Percentiles rank a stretch among this genome's conserved stretches.
Conservation (phyloP, 2,329 filamentous ascomycete genomes). For the Didymella glomerata region DNA sequence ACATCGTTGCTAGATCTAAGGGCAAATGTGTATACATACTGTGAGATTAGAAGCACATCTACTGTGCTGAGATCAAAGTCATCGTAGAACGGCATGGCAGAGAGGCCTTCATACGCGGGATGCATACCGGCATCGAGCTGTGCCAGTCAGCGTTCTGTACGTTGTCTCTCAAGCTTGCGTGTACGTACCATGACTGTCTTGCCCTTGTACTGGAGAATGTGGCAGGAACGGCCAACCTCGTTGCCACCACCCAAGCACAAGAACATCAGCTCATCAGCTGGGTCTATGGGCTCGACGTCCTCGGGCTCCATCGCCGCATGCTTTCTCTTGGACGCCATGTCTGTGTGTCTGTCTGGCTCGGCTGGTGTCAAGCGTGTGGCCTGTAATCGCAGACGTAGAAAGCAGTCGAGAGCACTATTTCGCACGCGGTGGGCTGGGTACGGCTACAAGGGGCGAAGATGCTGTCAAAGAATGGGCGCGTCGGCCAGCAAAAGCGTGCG, state of each 20-base stretch:
- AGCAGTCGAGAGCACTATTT: neutral
- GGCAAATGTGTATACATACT: slow-evolving; percentile 73
- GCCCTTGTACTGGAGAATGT: slow-evolving; percentile 98
- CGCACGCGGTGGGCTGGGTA: neutral
- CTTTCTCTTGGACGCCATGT: slow-evolving; percentile 94
- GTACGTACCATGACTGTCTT: slow-evolving; percentile 93
- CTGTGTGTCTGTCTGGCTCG: neutral
- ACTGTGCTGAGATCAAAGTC: slow-evolving; percentile 98
- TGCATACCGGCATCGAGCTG: slow-evolving; percentile 98
- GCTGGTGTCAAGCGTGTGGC: neutral
- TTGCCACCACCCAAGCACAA: slow-evolving; percentile 93
- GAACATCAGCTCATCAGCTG: slow-evolving; percentile 93
- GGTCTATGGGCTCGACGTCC: slow-evolving; percentile 87
- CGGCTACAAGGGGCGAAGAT: slow-evolving; percentile 1
- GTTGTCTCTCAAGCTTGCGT: neutral
- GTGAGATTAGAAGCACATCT: slow-evolving; percentile 96
- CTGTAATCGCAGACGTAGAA: neutral
- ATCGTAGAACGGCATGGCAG: slow-evolving; percentile 95
- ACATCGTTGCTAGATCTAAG: slow-evolving; percentile 14
- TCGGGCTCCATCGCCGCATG: slow-evolving; percentile 78
- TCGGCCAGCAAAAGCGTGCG: slow-evolving; percentile 7
- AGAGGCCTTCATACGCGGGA: slow-evolving; percentile 92
- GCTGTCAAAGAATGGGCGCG: slow-evolving; percentile 4
- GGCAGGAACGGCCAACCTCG: slow-evolving; percentile 95
- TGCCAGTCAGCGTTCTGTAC: slow-evolving; percentile 31